phyloP scores from a whole-genome alignment of 106 monocot genomes.

The Dendrobium officinale region DNA sequence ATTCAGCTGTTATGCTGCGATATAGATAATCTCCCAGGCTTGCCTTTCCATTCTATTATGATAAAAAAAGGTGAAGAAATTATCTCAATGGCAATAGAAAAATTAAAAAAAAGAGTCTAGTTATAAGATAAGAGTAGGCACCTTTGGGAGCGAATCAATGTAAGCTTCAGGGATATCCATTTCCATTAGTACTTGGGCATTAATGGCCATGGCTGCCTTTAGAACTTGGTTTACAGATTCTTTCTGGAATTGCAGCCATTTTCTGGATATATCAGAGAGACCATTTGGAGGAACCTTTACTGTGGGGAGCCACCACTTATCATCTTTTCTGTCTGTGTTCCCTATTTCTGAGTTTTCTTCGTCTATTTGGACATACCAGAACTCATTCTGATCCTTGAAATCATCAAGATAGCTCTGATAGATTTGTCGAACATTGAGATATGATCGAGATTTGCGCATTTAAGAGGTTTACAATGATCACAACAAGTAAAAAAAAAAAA shows the following conservation, averaged over 20 bases:
- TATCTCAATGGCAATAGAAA: not conserved
- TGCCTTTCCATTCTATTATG: constrained; percentile 50
- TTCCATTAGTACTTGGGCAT: constrained; percentile 50
- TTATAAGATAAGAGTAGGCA: not conserved
- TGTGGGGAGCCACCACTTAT: constrained; percentile 63
- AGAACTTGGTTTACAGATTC: constrained; percentile 55
- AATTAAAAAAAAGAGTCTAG: not conserved
- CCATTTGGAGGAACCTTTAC: constrained; percentile 49
- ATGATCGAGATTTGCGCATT: not conserved
- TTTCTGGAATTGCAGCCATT: constrained; percentile 38
- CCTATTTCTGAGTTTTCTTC: constrained; percentile 37
- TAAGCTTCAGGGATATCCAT: constrained; percentile 67
- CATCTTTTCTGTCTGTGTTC: constrained; percentile 31
- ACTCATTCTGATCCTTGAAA: constrained; percentile 70
- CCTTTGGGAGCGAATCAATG: constrained; percentile 63
- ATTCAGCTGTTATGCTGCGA: constrained; percentile 40
- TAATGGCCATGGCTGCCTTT: constrained; percentile 68
- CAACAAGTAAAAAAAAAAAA: not conserved
- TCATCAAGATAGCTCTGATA: constrained; percentile 46
- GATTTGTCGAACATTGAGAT: not conserved
- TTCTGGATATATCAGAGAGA: constrained; percentile 34
- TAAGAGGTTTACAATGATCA: not conserved
- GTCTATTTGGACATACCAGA: constrained; percentile 57
- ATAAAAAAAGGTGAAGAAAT: not conserved
- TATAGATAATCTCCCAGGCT: constrained; percentile 63